Evolutionary conservation across 169 alveolate species (phyloP), one percentile per base, ranked within the genome.

Genomic region (Plasmodium vinckei): DNA sequence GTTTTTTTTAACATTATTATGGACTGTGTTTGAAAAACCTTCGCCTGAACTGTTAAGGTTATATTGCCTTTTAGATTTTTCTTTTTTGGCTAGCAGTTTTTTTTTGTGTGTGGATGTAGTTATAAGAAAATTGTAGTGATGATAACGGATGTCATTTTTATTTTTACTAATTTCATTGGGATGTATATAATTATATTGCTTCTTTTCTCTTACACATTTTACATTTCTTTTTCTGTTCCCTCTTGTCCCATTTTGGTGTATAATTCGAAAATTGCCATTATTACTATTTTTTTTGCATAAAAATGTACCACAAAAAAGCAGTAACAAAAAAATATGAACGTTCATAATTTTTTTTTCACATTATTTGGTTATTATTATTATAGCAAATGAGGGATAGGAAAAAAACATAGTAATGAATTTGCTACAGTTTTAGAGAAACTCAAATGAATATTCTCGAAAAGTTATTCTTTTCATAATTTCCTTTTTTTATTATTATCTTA

Each of bases 11-110:
- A 75, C 57, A 13, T 75, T 44, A 44, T 61, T 47, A 44, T 75
- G 88, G 13, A 42, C 3, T 17, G 88, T 75, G 27, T 75, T 75
- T 0, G 88, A 60, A 27, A 75, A 75, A 2, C 88, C 88, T 47
- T 63, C 59, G 5, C 73, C 72, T 47, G 60, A 49, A 42, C 69
- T 25, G 57, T 61, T 61, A 13, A 75, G 64, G 73, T 15, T 15
- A 15, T 61, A 19, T 70, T 1, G 23, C 13, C 46, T 15, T 10
- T 13, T 49, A 12, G 12, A 5, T 70, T 70, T 21, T 10, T 25
- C 19, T 27, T 65, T n/a, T 65, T 65, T 65, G 59, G 59, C 21
- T 15, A 51, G 23, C 6, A 49, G 6, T 15, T 15, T 12, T 51
- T 15, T 51, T 51, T 51, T 15, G 7, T 15, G n/a, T 51, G 59